phyloP scores from a whole-genome alignment of 2,329 filamentous ascomycete genomes.

The Arthrobotrys conoides region DNA sequence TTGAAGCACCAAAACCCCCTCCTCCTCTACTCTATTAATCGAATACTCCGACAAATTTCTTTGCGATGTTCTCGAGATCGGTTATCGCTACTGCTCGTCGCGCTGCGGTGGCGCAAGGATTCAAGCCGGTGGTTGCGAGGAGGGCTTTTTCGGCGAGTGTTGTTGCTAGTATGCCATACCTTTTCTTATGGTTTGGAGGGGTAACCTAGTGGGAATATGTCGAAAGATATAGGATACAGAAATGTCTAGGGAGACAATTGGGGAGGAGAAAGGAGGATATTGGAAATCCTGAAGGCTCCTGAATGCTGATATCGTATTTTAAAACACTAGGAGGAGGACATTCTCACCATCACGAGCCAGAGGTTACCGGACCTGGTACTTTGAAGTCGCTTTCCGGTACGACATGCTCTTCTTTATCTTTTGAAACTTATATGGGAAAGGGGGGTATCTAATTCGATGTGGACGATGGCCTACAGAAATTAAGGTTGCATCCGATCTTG shows the following conservation, averaged over 20 bases:
- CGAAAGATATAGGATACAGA: not conserved
- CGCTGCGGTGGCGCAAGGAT: conserved; percentile 45
- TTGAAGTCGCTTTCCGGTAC: conserved; percentile 48
- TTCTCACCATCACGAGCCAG: conserved; percentile 32
- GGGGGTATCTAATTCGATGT: not conserved
- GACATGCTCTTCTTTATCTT: not conserved
- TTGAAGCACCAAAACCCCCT: not conserved
- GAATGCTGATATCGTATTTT: conserved; percentile 17
- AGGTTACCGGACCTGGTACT: conserved; percentile 36
- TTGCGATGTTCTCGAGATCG: conserved; percentile 55
- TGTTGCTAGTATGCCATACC: conserved; percentile 47
- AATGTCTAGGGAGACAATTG: not conserved
- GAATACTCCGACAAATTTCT: not conserved
- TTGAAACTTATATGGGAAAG: not conserved
- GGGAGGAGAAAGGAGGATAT: not conserved
- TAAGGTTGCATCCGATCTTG: conserved; percentile 83
- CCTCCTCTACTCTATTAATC: not conserved
- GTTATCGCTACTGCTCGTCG: conserved; percentile 54
- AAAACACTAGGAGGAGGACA: conserved; percentile 18
- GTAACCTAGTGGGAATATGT: not conserved
- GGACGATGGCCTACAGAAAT: conserved; percentile 76
- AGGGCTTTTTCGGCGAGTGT: conserved; percentile 56
- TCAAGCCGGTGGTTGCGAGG: conserved; percentile 48
- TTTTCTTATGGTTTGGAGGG: not conserved
- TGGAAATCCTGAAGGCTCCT: not conserved